Base-by-base conservation (phyloP, 1,139 yeast species). In the Sugiyamaella neomexicana region DNA sequence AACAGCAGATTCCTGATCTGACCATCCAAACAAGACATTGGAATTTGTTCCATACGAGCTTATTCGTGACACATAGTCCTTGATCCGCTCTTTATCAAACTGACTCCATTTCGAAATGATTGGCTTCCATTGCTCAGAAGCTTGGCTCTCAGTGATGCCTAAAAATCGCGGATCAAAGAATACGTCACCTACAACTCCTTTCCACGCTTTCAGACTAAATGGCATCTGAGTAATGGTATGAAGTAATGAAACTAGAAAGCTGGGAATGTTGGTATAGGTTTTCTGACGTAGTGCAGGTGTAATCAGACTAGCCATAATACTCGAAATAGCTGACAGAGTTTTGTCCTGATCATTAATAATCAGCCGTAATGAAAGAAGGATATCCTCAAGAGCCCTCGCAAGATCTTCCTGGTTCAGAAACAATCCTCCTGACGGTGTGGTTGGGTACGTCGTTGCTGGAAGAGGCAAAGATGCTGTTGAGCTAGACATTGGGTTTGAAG, bases 1-100 rank as follows among this genome's bases (percentile, higher is more conserved):
- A 29, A 78, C 80, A 32, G 82, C 73, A 60, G 62, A 55, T 27
- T 86, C 93, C 15, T 86, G 81, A 58, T 89, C 96, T 59, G 83
- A 83, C 91, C 95, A 87, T 42, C 80, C 82, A 27, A 86, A 74
- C 9, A 81, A 59, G 10, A 69, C 81, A 12, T 83, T 76, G 0
- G 85, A 74, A 5, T 84, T 73, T 1, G 83, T 71, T 29, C 78
- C 76, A 49, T 75, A 72, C 7, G 82, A 76, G 0, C 82, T 69
- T n/a, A 85, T 65, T 56, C 79, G 60, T 16, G 73, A 54, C 36
- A 85, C 66, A 50, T 82, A 72, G 27, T 88, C 96, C 2, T 68
- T 66, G 49, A 86, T 67, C 52, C 80, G 81, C 7, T 83, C 91
- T 48, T 79, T 79, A 55, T 86, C 91, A 36, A 70, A 71, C 1